Evolutionary conservation across 2,329 filamentous ascomycete species (phyloP), one percentile per base, ranked within the genome.

Genomic region (Pseudogymnoascus sp.): DNA sequence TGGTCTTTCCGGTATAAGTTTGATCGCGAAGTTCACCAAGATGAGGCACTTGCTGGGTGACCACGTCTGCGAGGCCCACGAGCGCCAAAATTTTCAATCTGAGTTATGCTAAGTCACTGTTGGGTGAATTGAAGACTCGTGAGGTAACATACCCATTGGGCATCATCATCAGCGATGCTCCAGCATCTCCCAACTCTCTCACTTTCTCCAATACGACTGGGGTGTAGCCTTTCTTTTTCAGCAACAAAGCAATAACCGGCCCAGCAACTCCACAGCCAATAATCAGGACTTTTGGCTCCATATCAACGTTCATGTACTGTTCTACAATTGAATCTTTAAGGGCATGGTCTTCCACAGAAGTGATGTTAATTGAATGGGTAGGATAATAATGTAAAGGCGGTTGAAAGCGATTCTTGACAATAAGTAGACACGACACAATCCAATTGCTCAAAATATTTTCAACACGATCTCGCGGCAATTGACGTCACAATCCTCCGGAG

Each of bases 191-290:
- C 12, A 67, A 64, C 25, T 65, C 45, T 9, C 42, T 62, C 3
- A 67, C 62, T 18, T 68, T 67, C 40, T 71, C 69, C 62, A 71
- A 70, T 21, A 71, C 65, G 25, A 70, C 66, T 0, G 68, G 68
- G 9, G 63, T 55, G 60, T 70, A 71, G 18, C 68, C 68, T 59
- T 70, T 71, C 3, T 64, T 58, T 25, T 69, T 40, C 21, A 39
- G 15, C 8, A 29, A 15, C 29, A 25, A 18, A 37, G 18, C 13
- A 25, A 31, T 18, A 18, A 37, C 18, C 15, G 58, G 29, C 15
- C 58, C 33, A 60, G 36, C 40, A 3, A 18, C 15, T 18, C 40
- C 58, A 37, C 35, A 36, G 33, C 33, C 33, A 36, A 36, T 36
- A 36, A 36, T 36, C 33, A 36, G 33, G 33, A 36, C 33, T 36